These are phyloP conservation scores for Daucus carota DNA, from an alignment of 129 eudicot species.

Conservation along the genomic window DH1_v3.0 NC_030386.2:34370501-34371000, in stretches of 20 bases:
- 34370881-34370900: not conserved
- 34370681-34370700: constrained; percentile 18
- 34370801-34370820: not conserved
- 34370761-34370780: not conserved
- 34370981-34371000: not conserved
- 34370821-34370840: not conserved
- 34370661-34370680: constrained; percentile 34
- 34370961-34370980: not conserved
- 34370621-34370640: constrained; percentile 33
- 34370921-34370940: not conserved
- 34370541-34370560: constrained; percentile 59
- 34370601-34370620: constrained; percentile 69
- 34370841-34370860: not conserved
- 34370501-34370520: not conserved
- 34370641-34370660: constrained; percentile 36
- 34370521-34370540: constrained; percentile 51
- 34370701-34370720: constrained; percentile 21
- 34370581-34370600: constrained; percentile 63
- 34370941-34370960: not conserved
- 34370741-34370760: not conserved
- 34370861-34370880: not conserved
- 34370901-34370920: not conserved
- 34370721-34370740: constrained; percentile 29
- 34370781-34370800: not conserved
- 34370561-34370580: constrained; percentile 66